A percentile compares a stretch with the other conserved stretches of the same genome.
phyloP scores from a whole-genome alignment of 2,329 filamentous ascomycete genomes.

The Aspergillus clavatus region DNA sequence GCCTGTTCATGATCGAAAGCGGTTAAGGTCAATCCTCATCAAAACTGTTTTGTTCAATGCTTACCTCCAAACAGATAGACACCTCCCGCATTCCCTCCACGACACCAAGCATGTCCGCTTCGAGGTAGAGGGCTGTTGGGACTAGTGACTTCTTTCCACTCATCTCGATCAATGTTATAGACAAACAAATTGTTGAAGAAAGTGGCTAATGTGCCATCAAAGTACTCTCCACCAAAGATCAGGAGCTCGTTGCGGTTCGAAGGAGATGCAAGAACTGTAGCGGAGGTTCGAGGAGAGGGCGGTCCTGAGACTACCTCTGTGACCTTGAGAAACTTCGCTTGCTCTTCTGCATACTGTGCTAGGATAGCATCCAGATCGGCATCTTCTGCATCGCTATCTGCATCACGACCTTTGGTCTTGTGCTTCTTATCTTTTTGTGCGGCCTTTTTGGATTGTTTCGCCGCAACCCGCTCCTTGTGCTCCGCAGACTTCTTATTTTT shows the following conservation, averaged over 20 bases:
- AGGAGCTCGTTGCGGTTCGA: conserved; percentile 82
- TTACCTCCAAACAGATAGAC: conserved; percentile 82
- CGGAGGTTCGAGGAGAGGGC: conserved; percentile 72
- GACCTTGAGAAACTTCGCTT: conserved; percentile 90
- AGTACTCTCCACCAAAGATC: conserved; percentile 92
- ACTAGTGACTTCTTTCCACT: conserved; percentile 85
- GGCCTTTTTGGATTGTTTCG: conserved; percentile 84
- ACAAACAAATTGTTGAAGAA: conserved; percentile 65
- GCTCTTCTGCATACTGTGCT: conserved; percentile 85
- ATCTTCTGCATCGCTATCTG: conserved; percentile 86
- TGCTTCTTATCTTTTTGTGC: conserved; percentile 70
- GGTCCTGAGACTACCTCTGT: conserved; percentile 72
- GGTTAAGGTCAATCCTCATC: neutral
- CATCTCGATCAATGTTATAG: conserved; percentile 73
- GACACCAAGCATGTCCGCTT: conserved; percentile 91
- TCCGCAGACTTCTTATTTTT: conserved; percentile 56
- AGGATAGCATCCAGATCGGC: conserved; percentile 90
- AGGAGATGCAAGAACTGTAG: conserved; percentile 78
- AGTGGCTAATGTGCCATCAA: conserved; percentile 77
- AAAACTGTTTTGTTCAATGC: neutral
- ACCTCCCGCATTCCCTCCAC: conserved; percentile 76
- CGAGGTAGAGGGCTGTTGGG: conserved; percentile 88
- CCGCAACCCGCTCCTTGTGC: conserved; percentile 53
- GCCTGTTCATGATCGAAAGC: conserved; percentile 35
- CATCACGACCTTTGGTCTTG: conserved; percentile 61